Conservation (phyloP, 306 rosid genomes). For the Biancaea sappan region DNA sequence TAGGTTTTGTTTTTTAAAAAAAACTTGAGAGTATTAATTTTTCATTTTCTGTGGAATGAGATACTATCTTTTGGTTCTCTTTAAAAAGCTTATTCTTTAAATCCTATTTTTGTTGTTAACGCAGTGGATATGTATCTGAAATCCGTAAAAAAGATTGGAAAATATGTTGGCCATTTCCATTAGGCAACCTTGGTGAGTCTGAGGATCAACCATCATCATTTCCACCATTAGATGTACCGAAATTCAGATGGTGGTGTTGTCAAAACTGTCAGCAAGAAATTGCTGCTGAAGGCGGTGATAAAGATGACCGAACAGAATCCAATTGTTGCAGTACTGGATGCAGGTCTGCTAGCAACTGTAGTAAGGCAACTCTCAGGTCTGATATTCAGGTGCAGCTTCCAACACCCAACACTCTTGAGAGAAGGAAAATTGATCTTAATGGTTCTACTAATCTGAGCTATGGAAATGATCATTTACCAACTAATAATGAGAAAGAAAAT, state of each 20-base stretch:
- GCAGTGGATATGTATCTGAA: constrained; percentile 71
- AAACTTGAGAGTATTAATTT: background rate
- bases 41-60: constrained; percentile 10
- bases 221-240: constrained; percentile 56
- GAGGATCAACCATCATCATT: constrained; percentile 42
- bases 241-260: constrained; percentile 58
- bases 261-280: constrained; percentile 42
- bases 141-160: constrained; percentile 61
- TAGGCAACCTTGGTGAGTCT: constrained; percentile 35
- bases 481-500: constrained; percentile 37
- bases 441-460: constrained; percentile 20
- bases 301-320: constrained; percentile 6
- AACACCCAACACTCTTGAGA: constrained; percentile 18
- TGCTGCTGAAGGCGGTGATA: constrained; percentile 35
- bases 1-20: background rate
- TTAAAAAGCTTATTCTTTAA: constrained; percentile 12
- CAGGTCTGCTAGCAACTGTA: constrained; percentile 16
- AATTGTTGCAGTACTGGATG: constrained; percentile 26
- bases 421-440: constrained; percentile 31
- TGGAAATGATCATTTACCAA: constrained; percentile 18
- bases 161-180: constrained; percentile 58
- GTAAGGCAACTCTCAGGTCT: constrained; percentile 26
- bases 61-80: constrained; percentile 1
- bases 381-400: constrained; percentile 41
- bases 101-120: constrained; percentile 17